A percentile compares a stretch with the other conserved stretches of the same genome.
Evolutionary conservation across 2,329 filamentous ascomycete genomes (phyloP).

Genomic region (Cladosporium velox): DNA sequence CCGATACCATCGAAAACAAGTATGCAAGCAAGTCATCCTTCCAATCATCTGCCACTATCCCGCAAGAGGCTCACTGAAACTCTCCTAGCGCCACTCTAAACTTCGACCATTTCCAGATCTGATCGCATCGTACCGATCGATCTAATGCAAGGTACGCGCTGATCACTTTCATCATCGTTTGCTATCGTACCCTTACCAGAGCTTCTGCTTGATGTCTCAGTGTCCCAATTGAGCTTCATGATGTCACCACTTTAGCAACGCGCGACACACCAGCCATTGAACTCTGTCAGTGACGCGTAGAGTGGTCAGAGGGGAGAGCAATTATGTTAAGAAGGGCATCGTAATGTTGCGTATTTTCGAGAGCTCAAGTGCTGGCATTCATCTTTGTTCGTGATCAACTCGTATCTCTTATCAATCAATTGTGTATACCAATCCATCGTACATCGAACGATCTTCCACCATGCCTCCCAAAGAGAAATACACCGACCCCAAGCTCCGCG

Average conservation of each 20-base stretch:
- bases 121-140: constrained; percentile 5
- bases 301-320: background rate
- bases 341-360: background rate
- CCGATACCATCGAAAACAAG: too few species aligned
- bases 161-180: constrained; percentile 3
- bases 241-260: constrained; percentile 12
- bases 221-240: constrained; percentile 4
- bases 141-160: background rate
- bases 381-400: background rate
- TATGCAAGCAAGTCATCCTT: too few species aligned
- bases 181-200: too few species aligned
- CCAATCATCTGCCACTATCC: too few species aligned
- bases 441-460: background rate
- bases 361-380: background rate
- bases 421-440: background rate
- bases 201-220: background rate
- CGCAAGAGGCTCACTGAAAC: background rate
- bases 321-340: background rate
- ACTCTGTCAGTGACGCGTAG: background rate
- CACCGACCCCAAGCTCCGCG: constrained; percentile 48
- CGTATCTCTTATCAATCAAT: background rate
- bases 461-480: constrained; percentile 53
- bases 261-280: constrained; percentile 1
- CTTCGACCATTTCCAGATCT: background rate
- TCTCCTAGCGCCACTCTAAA: background rate